A percentile compares a stretch with the other conserved stretches of the same genome.
Evolutionary conservation across 106 monocot genomes (phyloP).

Genomic region (Apostasia ramifera): DNA sequence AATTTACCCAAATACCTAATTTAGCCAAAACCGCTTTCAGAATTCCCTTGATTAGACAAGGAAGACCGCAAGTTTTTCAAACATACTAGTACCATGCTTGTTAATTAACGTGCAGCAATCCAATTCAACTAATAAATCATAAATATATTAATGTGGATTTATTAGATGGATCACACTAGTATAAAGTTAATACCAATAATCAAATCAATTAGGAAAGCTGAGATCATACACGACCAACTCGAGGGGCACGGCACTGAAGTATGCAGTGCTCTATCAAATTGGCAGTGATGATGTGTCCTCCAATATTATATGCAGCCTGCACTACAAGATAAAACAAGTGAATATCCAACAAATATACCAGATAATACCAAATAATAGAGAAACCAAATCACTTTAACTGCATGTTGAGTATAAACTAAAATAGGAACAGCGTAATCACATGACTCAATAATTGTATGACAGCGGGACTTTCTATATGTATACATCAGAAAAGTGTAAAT

Average conservation of each 20-base stretch:
- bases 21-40: too few species aligned
- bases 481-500: too few species aligned
- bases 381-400: background rate
- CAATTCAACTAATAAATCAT: too few species aligned
- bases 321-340: constrained; percentile 9
- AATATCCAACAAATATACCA: background rate
- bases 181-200: background rate
- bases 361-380: background rate
- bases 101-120: too few species aligned
- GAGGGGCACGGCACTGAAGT: constrained; percentile 43
- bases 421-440: background rate
- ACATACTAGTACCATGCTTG: too few species aligned
- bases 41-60: too few species aligned
- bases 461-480: too few species aligned
- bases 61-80: too few species aligned
- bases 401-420: background rate
- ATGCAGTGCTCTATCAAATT: constrained; percentile 54
- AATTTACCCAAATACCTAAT: too few species aligned
- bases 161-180: too few species aligned
- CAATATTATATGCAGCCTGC: constrained; percentile 87
- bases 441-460: too few species aligned
- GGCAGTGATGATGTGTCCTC: constrained; percentile 61
- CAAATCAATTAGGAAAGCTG: constrained; percentile 2
- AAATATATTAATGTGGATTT: too few species aligned
- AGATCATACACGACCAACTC: constrained; percentile 62